Evolutionary conservation across 139 green algal genomes (phyloP).

Genomic region (Zygnema circumcarinatum): DNA sequence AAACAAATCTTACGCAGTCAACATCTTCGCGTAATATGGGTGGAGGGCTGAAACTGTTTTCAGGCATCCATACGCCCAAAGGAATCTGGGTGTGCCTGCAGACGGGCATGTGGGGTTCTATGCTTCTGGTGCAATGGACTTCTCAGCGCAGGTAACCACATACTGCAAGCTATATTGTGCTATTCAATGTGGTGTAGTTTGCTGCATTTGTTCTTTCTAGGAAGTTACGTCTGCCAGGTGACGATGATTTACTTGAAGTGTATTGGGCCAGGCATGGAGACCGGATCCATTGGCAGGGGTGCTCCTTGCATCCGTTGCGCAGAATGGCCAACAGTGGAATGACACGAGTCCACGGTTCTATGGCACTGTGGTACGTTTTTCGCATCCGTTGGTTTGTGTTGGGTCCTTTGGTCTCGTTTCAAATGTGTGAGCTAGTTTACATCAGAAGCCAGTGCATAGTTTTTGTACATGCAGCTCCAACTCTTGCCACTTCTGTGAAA

Average conservation of each 20-base stretch:
- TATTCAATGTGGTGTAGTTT: no score
- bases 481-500: no score
- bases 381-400: not conserved
- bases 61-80: slow-evolving; percentile 54
- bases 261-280: slow-evolving; percentile 52
- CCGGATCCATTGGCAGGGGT: slow-evolving; percentile 23
- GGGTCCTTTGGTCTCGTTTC: not conserved
- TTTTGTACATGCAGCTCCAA: no score
- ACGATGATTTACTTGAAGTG: no score
- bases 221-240: no score
- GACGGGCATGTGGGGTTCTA: slow-evolving; percentile 18
- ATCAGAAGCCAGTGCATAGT: no score
- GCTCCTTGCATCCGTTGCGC: slow-evolving; percentile 47
- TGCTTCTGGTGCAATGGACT: slow-evolving; percentile 40
- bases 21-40: no score
- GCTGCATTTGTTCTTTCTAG: no score
- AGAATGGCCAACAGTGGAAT: slow-evolving; percentile 54
- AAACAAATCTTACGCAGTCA: no score
- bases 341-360: slow-evolving; percentile 45
- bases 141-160: slow-evolving; percentile 41
- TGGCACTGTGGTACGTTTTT: slow-evolving; percentile 45
- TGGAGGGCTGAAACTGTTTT: not conserved
- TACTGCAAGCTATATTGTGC: no score
- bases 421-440: no score
- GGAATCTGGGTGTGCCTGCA: slow-evolving; percentile 35